Conservation (phyloP, 2,329 filamentous ascomycete genomes). For the Ploettnerulaceae sp. region DNA sequence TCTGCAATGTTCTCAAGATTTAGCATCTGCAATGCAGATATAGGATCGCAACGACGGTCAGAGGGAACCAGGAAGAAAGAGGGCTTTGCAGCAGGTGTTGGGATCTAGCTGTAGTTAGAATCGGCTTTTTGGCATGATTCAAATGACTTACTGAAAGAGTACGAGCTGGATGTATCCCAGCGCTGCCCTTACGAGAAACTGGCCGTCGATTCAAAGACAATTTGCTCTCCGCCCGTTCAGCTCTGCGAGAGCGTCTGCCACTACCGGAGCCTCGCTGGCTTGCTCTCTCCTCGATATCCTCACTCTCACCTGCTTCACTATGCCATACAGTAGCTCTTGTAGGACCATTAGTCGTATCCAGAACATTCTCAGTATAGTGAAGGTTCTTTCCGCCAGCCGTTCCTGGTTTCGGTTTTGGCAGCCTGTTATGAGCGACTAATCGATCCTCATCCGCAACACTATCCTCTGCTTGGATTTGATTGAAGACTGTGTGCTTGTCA, state of each 20-base stretch:
- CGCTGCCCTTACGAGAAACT: constrained; percentile 34
- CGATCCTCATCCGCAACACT: constrained; percentile 83
- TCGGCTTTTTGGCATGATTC: background rate
- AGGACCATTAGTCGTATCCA: constrained; percentile 52
- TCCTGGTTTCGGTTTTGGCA: constrained; percentile 54
- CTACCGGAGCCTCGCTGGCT: constrained; percentile 35
- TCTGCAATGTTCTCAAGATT: constrained; percentile 89
- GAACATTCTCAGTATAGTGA: constrained; percentile 86
- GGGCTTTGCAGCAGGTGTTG: constrained; percentile 25
- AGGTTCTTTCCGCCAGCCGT: constrained; percentile 82
- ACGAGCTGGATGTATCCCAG: constrained; percentile 25
- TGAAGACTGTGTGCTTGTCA: constrained; percentile 87
- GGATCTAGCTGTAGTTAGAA: constrained; percentile 23
- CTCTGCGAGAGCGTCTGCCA: constrained; percentile 35
- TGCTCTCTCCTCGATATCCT: constrained; percentile 26
- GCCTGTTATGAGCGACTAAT: constrained; percentile 83
- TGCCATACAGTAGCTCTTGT: constrained; percentile 50
- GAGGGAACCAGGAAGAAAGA: constrained; percentile 50
- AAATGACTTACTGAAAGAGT: constrained; percentile 27
- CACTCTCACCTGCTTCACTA: constrained; percentile 65
- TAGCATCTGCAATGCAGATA: constrained; percentile 77
- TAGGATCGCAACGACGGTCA: constrained; percentile 54
- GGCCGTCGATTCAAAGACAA: constrained; percentile 31
- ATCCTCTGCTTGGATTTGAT: constrained; percentile 86
- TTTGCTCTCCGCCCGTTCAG: constrained; percentile 36